Percentiles rank a stretch among this genome's conserved stretches.
phyloP scores from a whole-genome alignment of 208 protist genomes.

The Leishmania mexicana region DNA sequence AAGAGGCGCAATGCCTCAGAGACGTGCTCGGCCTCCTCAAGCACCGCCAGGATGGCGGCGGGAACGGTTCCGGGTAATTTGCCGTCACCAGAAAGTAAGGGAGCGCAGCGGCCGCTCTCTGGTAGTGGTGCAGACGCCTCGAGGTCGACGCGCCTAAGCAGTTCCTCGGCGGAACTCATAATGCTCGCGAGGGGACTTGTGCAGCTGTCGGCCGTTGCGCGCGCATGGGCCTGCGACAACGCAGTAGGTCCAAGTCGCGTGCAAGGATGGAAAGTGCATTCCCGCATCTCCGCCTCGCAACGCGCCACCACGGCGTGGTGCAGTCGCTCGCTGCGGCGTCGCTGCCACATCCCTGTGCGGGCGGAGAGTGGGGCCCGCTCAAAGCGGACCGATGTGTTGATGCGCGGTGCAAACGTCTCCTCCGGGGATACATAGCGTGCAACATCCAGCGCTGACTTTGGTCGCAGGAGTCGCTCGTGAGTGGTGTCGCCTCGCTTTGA shows the following conservation, averaged over 20 bases:
- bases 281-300: constrained; percentile 19
- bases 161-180: constrained; percentile 17
- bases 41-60: constrained; percentile 10
- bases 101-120: background rate
- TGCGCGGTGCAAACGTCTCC: constrained; percentile 31
- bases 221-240: background rate
- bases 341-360: constrained; percentile 31
- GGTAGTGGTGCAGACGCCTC: background rate
- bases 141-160: constrained; percentile 19
- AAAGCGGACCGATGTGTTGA: constrained; percentile 2
- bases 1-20: constrained; percentile 8
- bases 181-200: constrained; percentile 3
- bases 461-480: constrained; percentile 35
- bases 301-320: constrained; percentile 19
- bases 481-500: constrained; percentile 40
- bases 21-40: constrained; percentile 20
- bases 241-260: background rate
- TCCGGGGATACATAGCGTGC: constrained; percentile 14
- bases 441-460: constrained; percentile 1
- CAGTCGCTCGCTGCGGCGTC: constrained; percentile 23
- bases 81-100: background rate
- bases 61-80: background rate
- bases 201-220: background rate
- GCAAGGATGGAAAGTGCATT: constrained; percentile 50
- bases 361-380: background rate